phyloP scores from a whole-genome alignment of 371 early-diverging fungal species.

The Mucor lusitanicus region DNA sequence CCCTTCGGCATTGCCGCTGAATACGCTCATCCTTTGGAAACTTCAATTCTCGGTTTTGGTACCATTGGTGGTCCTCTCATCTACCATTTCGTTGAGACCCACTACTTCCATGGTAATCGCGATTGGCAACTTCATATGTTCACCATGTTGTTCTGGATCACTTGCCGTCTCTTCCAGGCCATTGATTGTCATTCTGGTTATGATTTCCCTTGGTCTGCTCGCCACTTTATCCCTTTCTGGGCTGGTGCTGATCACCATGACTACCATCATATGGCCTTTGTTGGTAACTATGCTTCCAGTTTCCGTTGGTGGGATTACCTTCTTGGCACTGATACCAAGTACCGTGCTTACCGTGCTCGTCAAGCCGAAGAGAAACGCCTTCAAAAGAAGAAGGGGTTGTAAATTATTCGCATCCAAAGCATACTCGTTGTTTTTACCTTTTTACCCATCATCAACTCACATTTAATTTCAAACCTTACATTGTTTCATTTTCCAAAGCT shows the following conservation, averaged over 20 bases:
- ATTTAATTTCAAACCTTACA: not conserved
- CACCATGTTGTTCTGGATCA: slow-evolving; percentile 83
- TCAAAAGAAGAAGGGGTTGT: slow-evolving; percentile 3
- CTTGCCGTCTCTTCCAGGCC: slow-evolving; percentile 78
- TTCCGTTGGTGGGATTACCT: slow-evolving; percentile 88
- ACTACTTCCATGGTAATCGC: slow-evolving; percentile 8
- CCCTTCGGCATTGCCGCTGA: slow-evolving; percentile 91
- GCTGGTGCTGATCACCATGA: slow-evolving; percentile 88
- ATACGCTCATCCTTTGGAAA: slow-evolving; percentile 87
- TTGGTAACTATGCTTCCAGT: slow-evolving; percentile 79
- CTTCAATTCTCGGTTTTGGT: slow-evolving; percentile 76
- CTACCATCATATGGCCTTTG: slow-evolving; percentile 81
- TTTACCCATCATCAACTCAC: not conserved
- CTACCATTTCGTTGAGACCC: slow-evolving; percentile 24
- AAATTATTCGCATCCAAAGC: not conserved
- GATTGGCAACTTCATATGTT: slow-evolving; percentile 77
- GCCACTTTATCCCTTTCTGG: slow-evolving; percentile 80
- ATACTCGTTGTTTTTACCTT: not conserved
- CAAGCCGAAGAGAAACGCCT: slow-evolving; percentile 33
- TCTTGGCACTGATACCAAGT: slow-evolving; percentile 82
- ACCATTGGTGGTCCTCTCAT: slow-evolving; percentile 77
- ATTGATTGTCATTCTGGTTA: slow-evolving; percentile 96
- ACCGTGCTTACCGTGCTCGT: slow-evolving; percentile 63
- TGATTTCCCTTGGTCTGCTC: slow-evolving; percentile 92
- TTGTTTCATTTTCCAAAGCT: slow-evolving; percentile 17